Evolutionary conservation across 495 filamentous ascomycete species (phyloP).

Genomic region (Neurospora sp.): DNA sequence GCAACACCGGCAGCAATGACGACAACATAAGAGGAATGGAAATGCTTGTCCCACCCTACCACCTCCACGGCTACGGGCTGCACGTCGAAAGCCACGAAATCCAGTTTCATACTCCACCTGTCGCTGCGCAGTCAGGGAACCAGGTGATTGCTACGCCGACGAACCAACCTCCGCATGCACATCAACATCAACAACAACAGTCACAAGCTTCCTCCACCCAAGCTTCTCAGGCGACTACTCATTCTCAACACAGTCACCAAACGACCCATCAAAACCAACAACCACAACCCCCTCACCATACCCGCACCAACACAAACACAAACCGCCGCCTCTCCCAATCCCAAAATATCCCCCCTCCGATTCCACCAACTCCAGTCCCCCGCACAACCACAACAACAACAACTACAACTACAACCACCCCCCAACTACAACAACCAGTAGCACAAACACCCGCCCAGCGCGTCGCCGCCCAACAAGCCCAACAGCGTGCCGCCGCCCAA

Average conservation of each 20-base stretch:
- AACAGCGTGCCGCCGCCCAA: neutral
- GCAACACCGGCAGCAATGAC: neutral
- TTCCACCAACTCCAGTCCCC: neutral
- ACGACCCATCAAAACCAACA: neutral
- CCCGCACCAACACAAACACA: neutral
- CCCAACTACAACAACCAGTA: neutral
- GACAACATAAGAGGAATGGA: neutral
- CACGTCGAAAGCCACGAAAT: neutral
- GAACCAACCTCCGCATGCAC: neutral
- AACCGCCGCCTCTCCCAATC: neutral
- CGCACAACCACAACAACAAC: neutral
- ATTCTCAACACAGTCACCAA: neutral
- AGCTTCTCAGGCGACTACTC: neutral
- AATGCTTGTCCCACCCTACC: neutral
- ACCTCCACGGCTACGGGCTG: neutral
- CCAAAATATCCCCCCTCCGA: neutral
- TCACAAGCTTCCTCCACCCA: neutral
- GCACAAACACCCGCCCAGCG: neutral
- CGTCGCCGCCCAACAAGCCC: neutral
- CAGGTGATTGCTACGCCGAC: neutral
- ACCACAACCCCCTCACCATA: neutral
- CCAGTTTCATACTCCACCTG: neutral
- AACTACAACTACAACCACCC: neutral
- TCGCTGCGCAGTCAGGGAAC: neutral
- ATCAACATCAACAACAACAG: neutral